phyloP scores from a whole-genome alignment of 345 rosid species.

The Citrus reticulata region DNA sequence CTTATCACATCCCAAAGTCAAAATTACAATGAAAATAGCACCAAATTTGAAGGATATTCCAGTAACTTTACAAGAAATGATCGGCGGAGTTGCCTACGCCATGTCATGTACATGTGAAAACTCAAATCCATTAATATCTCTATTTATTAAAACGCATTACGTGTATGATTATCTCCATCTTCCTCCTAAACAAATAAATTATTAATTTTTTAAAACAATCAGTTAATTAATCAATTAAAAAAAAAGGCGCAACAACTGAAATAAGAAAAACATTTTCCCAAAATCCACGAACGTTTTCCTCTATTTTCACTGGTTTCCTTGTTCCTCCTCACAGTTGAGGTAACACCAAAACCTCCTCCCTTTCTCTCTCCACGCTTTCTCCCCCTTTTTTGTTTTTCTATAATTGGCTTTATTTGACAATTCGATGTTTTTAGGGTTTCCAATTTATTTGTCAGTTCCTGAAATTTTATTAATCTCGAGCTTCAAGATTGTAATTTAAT shows the following conservation, averaged over 20 bases:
- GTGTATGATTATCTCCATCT: not conserved
- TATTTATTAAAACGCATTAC: not conserved
- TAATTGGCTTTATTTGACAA: not conserved
- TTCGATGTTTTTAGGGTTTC: not conserved
- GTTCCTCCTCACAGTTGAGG: slow-evolving; percentile 11
- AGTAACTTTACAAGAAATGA: not conserved
- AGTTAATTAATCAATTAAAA: not conserved
- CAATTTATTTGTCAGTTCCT: not conserved
- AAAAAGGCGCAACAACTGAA: not conserved
- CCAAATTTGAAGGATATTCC: not conserved
- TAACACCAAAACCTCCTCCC: not conserved
- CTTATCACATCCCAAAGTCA: not conserved
- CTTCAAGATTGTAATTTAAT: not conserved
- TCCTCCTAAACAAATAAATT: not conserved
- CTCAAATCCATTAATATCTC: not conserved
- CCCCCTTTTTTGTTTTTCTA: not conserved
- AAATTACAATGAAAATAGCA: not conserved
- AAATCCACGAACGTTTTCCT: not conserved
- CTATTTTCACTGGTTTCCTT: slow-evolving; percentile 3
- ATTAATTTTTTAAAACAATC: not conserved
- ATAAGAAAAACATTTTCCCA: not conserved
- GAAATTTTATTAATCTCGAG: not conserved
- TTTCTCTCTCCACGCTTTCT: not conserved
- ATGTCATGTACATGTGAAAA: not conserved
- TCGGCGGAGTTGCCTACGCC: slow-evolving; percentile 1